A percentile compares a stretch with the other conserved stretches of the same genome.
These are phyloP conservation scores for Neurospora sp. DNA, from an alignment of 495 filamentous ascomycete genomes.

Conservation along the genomic window DNA sequence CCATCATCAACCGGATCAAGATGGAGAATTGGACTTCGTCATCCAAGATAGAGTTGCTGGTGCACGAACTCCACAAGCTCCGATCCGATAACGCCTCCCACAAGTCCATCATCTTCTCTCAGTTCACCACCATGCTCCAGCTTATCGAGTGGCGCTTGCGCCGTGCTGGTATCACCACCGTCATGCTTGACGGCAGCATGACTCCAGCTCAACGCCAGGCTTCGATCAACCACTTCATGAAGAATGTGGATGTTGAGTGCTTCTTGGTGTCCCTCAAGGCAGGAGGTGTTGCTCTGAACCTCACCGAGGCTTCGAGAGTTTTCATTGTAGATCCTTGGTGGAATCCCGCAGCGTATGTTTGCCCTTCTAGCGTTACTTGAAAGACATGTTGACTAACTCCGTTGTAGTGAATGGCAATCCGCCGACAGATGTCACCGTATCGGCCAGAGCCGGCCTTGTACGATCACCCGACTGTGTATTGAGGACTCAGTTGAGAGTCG, in stretches of 20 bases:
- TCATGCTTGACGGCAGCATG: constrained; percentile 96
- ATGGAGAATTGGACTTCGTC: constrained; percentile 97
- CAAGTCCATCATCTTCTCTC: constrained; percentile 95
- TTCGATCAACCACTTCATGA: constrained; percentile 91
- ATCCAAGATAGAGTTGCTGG: constrained; percentile 92
- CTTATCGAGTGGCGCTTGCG: constrained; percentile 94
- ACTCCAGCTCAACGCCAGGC: constrained; percentile 82
- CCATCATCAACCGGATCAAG: constrained; percentile 93
- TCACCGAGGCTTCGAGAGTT: constrained; percentile 87
- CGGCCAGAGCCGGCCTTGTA: constrained; percentile 83
- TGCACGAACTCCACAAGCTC: constrained; percentile 84
- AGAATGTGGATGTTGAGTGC: constrained; percentile 79
- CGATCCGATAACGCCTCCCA: constrained; percentile 81
- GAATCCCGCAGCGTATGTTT: constrained; percentile 69
- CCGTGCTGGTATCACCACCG: constrained; percentile 89
- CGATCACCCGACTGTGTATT: constrained; percentile 88
- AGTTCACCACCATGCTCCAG: constrained; percentile 97
- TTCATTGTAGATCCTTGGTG: constrained; percentile 98
- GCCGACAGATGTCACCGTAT: constrained; percentile 96
- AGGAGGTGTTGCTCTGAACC: constrained; percentile 87
- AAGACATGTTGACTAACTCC: background rate
- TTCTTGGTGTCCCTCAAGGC: constrained; percentile 93
- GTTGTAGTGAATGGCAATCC: constrained; percentile 71
- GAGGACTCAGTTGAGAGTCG: constrained; percentile 93
- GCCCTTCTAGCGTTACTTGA: background rate